A percentile compares a stretch with the other conserved stretches of the same genome.
Conservation (phyloP, 441 rosid genomes). For the Brassica balearica region DNA sequence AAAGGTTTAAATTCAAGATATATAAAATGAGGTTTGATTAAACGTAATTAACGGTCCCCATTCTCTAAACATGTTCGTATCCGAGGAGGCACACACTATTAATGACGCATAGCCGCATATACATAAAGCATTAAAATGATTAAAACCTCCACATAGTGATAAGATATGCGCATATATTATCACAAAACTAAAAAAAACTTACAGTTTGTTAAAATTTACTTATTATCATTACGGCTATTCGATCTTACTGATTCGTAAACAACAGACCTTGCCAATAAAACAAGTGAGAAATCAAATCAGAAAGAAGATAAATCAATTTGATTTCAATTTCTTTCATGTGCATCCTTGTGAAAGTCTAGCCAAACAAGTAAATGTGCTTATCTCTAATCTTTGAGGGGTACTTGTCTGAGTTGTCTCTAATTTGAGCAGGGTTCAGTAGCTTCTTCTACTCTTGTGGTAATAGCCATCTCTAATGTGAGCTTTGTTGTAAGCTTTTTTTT, state of each 20-base stretch:
- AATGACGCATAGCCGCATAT: background rate
- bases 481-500: background rate
- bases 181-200: background rate
- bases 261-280: background rate
- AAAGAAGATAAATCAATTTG: background rate
- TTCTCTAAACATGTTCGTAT: conserved; percentile 36
- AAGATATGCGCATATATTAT: background rate
- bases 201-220: background rate
- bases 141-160: no score
- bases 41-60: conserved; percentile 35
- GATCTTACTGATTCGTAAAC: background rate
- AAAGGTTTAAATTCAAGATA: background rate
- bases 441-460: background rate
- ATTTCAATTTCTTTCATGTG: background rate
- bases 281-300: background rate
- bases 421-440: background rate
- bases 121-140: background rate
- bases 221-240: background rate
- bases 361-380: background rate
- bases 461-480: background rate
- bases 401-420: background rate
- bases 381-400: background rate
- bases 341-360: background rate
- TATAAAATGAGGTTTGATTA: conserved; percentile 17
- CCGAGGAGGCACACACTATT: conserved; percentile 23